Base-by-base conservation (phyloP, 2,329 filamentous ascomycete genomes). In the Fusarium miscanthi region DNA sequence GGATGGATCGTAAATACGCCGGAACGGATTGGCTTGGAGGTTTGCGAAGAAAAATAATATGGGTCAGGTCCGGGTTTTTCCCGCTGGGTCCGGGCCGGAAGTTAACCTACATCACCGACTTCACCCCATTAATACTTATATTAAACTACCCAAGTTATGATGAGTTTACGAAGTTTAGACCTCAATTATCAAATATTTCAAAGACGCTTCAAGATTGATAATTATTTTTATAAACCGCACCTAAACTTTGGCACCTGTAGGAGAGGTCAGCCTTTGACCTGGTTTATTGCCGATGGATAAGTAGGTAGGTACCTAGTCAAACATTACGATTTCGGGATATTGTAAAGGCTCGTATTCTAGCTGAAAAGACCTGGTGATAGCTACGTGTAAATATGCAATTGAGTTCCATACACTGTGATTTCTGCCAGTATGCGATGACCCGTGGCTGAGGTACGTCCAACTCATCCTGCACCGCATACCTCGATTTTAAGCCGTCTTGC, bases 1-100 rank as follows among this genome's bases (percentile, higher is more conserved):
- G 37, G 43, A 54, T 19, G 38, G 49, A 69, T 76, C 60, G 74
- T 68, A 77, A 69, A 77, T 74, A 72, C 64, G 66, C 59, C 54
- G 53, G 59, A 63, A 59, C 35, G 60, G 66, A 77, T 77, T 77
- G 75, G 75, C 37, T 59, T 63, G 46, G 56, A 59, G 63, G 61
- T 54, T 65, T 59, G 62, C 37, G 25, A 61, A 52, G 72, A 75
- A 68, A 76, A 74, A 51, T 52, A 74, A 53, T 53, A 42, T 70
- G 66, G 75, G 59, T 67, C 33, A 38, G 17, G 23, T 17, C 49
- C 49, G 49, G 62, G 69, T 41, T 68, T 77, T 76, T 77, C 70
- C 35, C 75, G 37, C 59, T 37, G 8, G 52, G 51, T 41, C 48
- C 38, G 45, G 60, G 9, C 51, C 59, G 56, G 64, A 62, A 54